Percentiles rank a stretch among this genome's conserved stretches.
These are phyloP conservation scores for Apiospora saccharicola DNA, from an alignment of 2,329 filamentous ascomycete genomes.

Conservation along the genomic window DNA sequence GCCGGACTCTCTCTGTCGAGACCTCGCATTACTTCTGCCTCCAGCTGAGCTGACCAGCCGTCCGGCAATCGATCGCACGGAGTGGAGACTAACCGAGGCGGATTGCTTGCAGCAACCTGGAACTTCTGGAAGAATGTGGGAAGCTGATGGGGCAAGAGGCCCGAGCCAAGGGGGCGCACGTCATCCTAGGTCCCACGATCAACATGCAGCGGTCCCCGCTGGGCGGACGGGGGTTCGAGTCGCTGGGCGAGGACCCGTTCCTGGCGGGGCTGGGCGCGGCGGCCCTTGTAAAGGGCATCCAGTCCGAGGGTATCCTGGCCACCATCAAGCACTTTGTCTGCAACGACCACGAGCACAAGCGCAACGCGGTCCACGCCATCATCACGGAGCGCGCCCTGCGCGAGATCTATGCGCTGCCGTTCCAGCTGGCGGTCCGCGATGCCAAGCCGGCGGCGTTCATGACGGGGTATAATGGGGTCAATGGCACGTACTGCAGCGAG, in stretches of 20 bases:
- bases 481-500: conserved; percentile 63
- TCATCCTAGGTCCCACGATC: conserved; percentile 67
- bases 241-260: conserved; percentile 64
- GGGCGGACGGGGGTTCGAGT: conserved; percentile 67
- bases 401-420: conserved; percentile 66
- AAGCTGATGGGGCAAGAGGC: conserved; percentile 61
- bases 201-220: conserved; percentile 69
- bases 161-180: conserved; percentile 64
- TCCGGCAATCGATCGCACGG: not conserved
- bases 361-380: conserved; percentile 62
- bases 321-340: conserved; percentile 68
- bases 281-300: conserved; percentile 61
- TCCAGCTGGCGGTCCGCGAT: conserved; percentile 63
- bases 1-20: not conserved
- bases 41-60: not conserved
- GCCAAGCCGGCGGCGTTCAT: conserved; percentile 61
- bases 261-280: conserved; percentile 62
- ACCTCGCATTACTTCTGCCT: not conserved
- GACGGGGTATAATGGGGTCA: conserved; percentile 67
- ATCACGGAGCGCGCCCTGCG: conserved; percentile 63
- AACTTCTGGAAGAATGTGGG: conserved; percentile 59
- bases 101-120: conserved; percentile 48
- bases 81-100: not conserved
- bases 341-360: conserved; percentile 67
- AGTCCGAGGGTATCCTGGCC: conserved; percentile 63